Percentiles rank a stretch among this genome's conserved stretches.
phyloP scores from a whole-genome alignment of 2,329 filamentous ascomycete species.

The Nannizzia gypsea region DNA sequence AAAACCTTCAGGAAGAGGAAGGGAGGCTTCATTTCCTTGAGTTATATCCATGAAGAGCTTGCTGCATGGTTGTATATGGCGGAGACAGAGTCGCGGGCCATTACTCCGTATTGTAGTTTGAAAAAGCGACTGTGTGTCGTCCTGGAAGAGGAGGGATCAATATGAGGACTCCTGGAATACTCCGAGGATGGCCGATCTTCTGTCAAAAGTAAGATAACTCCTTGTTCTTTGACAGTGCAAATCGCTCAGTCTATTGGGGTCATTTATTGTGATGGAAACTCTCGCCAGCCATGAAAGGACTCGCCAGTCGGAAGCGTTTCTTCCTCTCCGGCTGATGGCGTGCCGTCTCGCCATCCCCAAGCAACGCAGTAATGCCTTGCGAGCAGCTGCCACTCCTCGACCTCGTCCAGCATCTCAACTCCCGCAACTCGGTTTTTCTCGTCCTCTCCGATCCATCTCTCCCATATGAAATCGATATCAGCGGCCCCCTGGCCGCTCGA shows the following conservation, averaged over 20 bases:
- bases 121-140: too few relatives aligned
- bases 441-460: constrained; percentile 53
- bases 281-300: constrained; percentile 29
- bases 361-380: constrained; percentile 80
- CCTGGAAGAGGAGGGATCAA: too few relatives aligned
- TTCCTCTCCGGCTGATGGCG: neutral
- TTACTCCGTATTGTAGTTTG: too few relatives aligned
- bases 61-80: neutral
- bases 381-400: constrained; percentile 85
- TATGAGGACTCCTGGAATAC: neutral
- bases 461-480: constrained; percentile 61
- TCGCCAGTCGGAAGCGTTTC: constrained; percentile 26
- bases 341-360: constrained; percentile 64
- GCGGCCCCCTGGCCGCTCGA: constrained; percentile 42
- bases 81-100: too few relatives aligned
- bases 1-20: too few relatives aligned
- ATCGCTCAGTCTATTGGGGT: constrained; percentile 4
- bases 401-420: constrained; percentile 82
- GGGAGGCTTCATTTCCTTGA: neutral
- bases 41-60: neutral
- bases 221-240: neutral
- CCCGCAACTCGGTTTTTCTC: constrained; percentile 71
- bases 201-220: neutral
- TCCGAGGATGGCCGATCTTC: neutral
- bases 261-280: constrained; percentile 21